Percentiles rank a stretch among this genome's conserved stretches.
These are phyloP conservation scores for Acarospora socialis DNA, from an alignment of 2,329 filamentous ascomycete genomes.

Conservation along the genomic window DNA sequence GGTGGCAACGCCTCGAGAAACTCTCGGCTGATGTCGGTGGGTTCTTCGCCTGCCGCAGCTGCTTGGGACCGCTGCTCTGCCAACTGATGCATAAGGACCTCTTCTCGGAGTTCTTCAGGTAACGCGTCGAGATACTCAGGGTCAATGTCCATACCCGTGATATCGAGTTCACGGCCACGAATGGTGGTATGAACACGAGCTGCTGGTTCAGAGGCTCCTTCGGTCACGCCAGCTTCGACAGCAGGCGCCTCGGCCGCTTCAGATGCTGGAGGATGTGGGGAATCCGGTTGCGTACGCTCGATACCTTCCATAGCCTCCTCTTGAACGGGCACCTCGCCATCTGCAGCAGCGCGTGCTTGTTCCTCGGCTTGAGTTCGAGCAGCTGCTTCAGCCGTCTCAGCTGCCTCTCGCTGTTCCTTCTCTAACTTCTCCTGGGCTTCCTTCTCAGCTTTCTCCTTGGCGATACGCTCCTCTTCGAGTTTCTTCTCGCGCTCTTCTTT, in stretches of 20 bases:
- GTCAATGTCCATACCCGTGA: constrained; percentile 89
- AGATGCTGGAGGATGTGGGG: constrained; percentile 18
- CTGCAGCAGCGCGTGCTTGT: constrained; percentile 18
- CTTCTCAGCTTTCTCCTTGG: constrained; percentile 57
- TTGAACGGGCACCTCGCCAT: constrained; percentile 23
- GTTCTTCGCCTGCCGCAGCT: constrained; percentile 53
- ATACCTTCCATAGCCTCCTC: constrained; percentile 62
- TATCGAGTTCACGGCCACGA: constrained; percentile 74
- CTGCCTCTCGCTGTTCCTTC: constrained; percentile 47
- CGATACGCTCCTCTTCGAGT: constrained; percentile 51
- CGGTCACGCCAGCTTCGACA: constrained; percentile 26
- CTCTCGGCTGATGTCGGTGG: constrained; percentile 76
- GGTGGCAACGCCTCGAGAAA: constrained; percentile 86
- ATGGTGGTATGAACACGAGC: constrained; percentile 67
- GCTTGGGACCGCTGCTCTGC: constrained; percentile 70
- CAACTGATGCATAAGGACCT: constrained; percentile 85
- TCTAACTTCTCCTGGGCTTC: constrained; percentile 55
- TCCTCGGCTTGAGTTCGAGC: constrained; percentile 30
- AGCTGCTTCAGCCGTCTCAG: constrained; percentile 32
- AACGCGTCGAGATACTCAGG: constrained; percentile 88
- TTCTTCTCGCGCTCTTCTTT: constrained; percentile 48
- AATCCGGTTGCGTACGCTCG: constrained; percentile 37
- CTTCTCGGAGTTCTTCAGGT: constrained; percentile 91
- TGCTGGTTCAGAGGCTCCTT: constrained; percentile 34
- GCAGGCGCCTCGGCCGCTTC: constrained; percentile 20